Evolutionary conservation across 202 grass and related monocot genomes (phyloP).

Genomic region (Miscanthus sacchariflorus): DNA sequence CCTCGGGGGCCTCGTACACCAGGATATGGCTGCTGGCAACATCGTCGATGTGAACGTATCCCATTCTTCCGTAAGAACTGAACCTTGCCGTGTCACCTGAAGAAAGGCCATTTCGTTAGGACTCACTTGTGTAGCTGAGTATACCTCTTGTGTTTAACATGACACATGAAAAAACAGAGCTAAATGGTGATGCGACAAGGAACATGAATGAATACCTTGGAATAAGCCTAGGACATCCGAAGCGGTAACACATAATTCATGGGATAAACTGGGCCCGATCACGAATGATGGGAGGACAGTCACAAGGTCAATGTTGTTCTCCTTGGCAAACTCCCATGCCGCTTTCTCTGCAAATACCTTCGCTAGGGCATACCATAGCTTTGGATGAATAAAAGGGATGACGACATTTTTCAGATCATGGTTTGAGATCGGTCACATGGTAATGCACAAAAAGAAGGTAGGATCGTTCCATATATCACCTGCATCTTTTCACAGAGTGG

Average conservation of each 20-base stretch:
- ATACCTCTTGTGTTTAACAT: background rate
- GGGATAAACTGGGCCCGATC: conserved; percentile 83
- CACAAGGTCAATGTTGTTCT: conserved; percentile 80
- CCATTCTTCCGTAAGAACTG: conserved; percentile 86
- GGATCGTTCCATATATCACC: conserved; percentile 27
- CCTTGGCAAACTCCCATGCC: conserved; percentile 87
- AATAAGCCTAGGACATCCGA: conserved; percentile 80
- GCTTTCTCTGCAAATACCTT: conserved; percentile 90
- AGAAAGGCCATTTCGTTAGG: conserved; percentile 21
- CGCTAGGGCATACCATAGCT: conserved; percentile 93
- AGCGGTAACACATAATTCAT: conserved; percentile 77
- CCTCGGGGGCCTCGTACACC: conserved; percentile 71
- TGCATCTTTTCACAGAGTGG: conserved; percentile 62
- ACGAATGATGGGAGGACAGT: conserved; percentile 87
- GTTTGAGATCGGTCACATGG: background rate
- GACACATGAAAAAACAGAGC: conserved; percentile 6
- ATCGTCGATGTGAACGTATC: conserved; percentile 94
- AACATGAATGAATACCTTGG: conserved; percentile 59
- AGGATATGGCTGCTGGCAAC: conserved; percentile 84
- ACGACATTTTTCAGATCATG: background rate
- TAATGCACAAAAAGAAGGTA: background rate
- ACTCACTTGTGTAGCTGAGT: background rate
- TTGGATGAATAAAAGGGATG: background rate
- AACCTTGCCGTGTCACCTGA: conserved; percentile 81
- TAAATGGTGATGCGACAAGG: conserved; percentile 1